Base-by-base conservation (phyloP, 257 asterid species). In the Hygrophila difformis region DNA sequence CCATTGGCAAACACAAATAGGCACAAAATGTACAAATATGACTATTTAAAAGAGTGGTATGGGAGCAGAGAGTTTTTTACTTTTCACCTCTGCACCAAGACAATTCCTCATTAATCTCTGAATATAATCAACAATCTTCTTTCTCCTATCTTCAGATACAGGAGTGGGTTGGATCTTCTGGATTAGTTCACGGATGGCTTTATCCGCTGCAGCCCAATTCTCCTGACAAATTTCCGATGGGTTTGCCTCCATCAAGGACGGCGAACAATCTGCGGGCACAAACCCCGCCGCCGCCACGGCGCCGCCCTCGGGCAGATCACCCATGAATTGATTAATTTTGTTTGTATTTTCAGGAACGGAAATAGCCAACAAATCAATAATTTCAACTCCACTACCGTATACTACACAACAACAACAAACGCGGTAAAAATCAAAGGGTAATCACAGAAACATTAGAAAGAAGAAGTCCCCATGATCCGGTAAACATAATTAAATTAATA, bases 91-190 rank as follows among this genome's bases (percentile, higher is more conserved):
- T 53, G 74, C 75, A 19, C 88, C 92, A 51, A 83, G 70, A 49
- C 67, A 53, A 48, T 20, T 57, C 61, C 59, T 58, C 55, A 83
- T 40, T 59, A 87, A 69, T 46, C 79, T 74, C 74, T 78, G 93
- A 40, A 87, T 56, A 51, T 80, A 81, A 62, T 71, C 85, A 59
- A 78, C 70, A 24, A 87, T 79, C 54, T 69, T 75, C 39, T 55
- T 72, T 62, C 97, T 69, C 76, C 57, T 76, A 62, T 72, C 92
- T 49, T 83, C 95, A n/a, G 95, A 65, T 36, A 60, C 86, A 47
- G 76, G 39, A 42, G 79, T 78, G 11, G 94, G 97, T 56, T 75
- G 93, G 60, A 81, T 64, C 63, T 64, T 71, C 64, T 60, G 65
- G 52, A 74, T 58, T 33, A 83, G 75, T 40, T 78, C 76, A 29